Percentiles rank a stretch among this genome's conserved stretches.
These are phyloP conservation scores for Nakataea oryzae DNA, from an alignment of 2,329 filamentous ascomycete species.

Conservation along the genomic window DNA sequence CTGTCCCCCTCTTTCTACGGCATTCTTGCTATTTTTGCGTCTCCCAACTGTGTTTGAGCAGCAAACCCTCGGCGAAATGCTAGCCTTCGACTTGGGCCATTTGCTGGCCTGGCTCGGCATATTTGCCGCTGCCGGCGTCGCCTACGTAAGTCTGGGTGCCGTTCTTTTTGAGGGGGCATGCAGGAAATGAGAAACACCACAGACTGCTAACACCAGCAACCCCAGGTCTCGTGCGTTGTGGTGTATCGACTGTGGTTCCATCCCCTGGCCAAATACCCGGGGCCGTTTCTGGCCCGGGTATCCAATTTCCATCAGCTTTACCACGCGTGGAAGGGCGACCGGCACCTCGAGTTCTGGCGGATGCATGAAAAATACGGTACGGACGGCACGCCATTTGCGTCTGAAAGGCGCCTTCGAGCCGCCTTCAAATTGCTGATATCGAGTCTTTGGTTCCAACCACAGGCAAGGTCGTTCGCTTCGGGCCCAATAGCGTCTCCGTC, in stretches of 20 bases:
- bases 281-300: constrained; percentile 51
- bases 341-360: constrained; percentile 62
- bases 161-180: no score
- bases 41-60: background rate
- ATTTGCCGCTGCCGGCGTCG: constrained; percentile 19
- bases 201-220: background rate
- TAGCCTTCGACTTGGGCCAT: constrained; percentile 19
- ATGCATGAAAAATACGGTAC: constrained; percentile 62
- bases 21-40: background rate
- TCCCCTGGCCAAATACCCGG: constrained; percentile 54
- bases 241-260: constrained; percentile 53
- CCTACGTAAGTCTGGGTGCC: constrained; percentile 26
- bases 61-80: constrained; percentile 1
- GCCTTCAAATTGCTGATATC: no score
- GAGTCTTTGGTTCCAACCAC: background rate
- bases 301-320: constrained; percentile 59
- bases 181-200: no score
- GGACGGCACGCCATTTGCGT: no score
- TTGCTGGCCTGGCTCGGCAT: constrained; percentile 29
- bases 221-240: constrained; percentile 22
- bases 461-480: constrained; percentile 64
- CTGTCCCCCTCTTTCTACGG: background rate
- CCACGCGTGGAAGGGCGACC: constrained; percentile 63
- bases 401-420: no score
- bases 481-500: constrained; percentile 67